A percentile compares a stretch with the other conserved stretches of the same genome.
phyloP scores from a whole-genome alignment of 306 rosid species.

The Casuarina glauca region DNA sequence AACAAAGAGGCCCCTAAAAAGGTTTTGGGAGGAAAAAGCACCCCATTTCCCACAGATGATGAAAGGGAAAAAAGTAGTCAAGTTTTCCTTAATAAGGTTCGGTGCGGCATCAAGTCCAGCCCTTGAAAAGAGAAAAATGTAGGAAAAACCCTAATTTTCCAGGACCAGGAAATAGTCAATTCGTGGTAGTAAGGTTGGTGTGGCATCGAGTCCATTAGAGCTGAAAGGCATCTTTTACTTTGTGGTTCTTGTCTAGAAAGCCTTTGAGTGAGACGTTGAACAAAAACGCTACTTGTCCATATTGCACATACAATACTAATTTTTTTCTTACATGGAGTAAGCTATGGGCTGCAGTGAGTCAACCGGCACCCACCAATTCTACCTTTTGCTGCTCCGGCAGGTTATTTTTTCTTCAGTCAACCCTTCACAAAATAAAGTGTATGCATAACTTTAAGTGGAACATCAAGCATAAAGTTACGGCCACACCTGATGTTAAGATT shows the following conservation, averaged over 20 bases:
- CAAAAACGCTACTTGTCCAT: conserved; percentile 1
- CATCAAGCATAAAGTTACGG: background rate
- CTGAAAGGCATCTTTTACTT: conserved; percentile 53
- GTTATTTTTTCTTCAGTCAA: background rate
- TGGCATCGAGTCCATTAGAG: conserved; percentile 53
- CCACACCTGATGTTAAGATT: too few species aligned
- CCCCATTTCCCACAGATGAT: background rate
- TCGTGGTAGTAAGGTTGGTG: conserved; percentile 30
- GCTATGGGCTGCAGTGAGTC: conserved; percentile 6
- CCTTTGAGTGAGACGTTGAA: conserved; percentile 48
- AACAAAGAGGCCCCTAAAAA: background rate
- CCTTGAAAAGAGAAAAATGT: background rate
- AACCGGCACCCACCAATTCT: conserved; percentile 13
- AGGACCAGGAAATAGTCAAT: background rate
- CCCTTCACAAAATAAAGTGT: background rate
- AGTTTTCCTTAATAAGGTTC: conserved; percentile 6
- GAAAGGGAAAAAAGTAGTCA: background rate
- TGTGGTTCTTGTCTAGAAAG: conserved; percentile 27
- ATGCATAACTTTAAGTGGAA: background rate
- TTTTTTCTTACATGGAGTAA: background rate
- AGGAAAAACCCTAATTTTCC: background rate
- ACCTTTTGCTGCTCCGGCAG: background rate
- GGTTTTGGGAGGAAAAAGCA: conserved; percentile 1
- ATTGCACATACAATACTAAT: background rate
- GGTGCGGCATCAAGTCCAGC: background rate